These are phyloP conservation scores for Colletotrichum zoysiae DNA, from an alignment of 2,329 filamentous ascomycete genomes.

Conservation along the genomic window DNA sequence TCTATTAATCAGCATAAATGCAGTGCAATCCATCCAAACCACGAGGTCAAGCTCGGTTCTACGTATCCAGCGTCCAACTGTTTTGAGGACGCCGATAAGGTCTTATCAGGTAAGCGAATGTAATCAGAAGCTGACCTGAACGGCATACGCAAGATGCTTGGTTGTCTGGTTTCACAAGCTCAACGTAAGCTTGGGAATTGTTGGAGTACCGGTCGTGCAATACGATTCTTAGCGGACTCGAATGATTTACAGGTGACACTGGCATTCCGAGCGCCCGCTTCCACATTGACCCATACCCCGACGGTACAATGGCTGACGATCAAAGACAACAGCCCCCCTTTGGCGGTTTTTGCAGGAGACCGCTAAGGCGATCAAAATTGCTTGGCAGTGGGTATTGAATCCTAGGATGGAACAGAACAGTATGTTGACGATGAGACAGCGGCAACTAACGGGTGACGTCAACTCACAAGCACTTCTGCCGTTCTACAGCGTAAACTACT, in stretches of 20 bases:
- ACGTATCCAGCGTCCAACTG: background rate
- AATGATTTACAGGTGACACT: conserved; percentile 19
- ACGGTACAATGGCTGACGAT: conserved; percentile 16
- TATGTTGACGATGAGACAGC: background rate
- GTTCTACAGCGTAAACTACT: too few species aligned
- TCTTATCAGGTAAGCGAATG: background rate
- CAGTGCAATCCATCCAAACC: background rate
- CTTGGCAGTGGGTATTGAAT: conserved; percentile 4
- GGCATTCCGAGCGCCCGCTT: conserved; percentile 17
- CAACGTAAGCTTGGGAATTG: background rate
- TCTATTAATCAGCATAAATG: background rate
- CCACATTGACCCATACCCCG: conserved; percentile 7
- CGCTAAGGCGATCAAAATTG: conserved; percentile 4
- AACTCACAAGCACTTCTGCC: background rate
- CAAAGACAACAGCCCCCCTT: background rate
- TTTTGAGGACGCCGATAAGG: background rate
- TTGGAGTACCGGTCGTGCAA: conserved; percentile 9
- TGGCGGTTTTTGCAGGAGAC: conserved; percentile 7
- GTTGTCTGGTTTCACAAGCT: conserved; percentile 9
- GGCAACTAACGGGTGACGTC: background rate
- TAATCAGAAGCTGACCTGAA: conserved; percentile 12
- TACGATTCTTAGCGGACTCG: background rate
- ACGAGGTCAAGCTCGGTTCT: background rate
- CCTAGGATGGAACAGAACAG: background rate
- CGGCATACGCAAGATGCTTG: conserved; percentile 6